Base-by-base conservation (phyloP, 495 filamentous ascomycete genomes). In the Tetracladium marchalianum region DNA sequence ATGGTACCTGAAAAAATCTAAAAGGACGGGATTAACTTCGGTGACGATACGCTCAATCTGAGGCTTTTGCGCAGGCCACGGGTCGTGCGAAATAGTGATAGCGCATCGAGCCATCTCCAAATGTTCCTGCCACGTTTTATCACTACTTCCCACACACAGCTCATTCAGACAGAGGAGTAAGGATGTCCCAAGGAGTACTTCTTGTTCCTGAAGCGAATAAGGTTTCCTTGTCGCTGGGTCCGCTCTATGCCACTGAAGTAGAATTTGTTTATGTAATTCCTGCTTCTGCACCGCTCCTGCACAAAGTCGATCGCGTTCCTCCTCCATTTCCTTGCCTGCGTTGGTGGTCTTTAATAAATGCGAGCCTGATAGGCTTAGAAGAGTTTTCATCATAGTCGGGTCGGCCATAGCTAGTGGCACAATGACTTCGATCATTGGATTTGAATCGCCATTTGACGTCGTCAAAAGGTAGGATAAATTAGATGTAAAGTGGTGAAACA, bases 1-100 rank as follows among this genome's bases (percentile, higher is more conserved):
- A 22, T 53, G 51, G 31, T 53, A 53, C 13, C 15, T 16, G 41
- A 49, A 53, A 38, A 49, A 53, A 38, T 53, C 46, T 16, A 53
- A 35, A 10, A 53, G 33, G 22, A 53, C 46, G 12, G 51, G 51
- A 22, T 53, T 31, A 12, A 53, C 22, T n/a, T 47, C 44, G 11
- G 51, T 46, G 7, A 41, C 46, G 11, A 43, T 22, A 5, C 32
- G 32, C 12, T 27, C 15, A 38, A 15, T 8, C 10, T 17, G 6
- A 8, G 13, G 6, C 5, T 1, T 8, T 37, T 3, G 22, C 7
- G 3, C 22, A 3, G 22, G 22, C 22, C 7, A 7, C 22, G 7
- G 3, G 7, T 27, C 22, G 22, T 27, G 3, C 22, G 7, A 27
- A 27, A 3, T 27, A 3, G 22, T 27, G 16, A 53, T 22, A 4